Evolutionary conservation across 441 rosid species (phyloP).

Genomic region (Eruca vesicaria): DNA sequence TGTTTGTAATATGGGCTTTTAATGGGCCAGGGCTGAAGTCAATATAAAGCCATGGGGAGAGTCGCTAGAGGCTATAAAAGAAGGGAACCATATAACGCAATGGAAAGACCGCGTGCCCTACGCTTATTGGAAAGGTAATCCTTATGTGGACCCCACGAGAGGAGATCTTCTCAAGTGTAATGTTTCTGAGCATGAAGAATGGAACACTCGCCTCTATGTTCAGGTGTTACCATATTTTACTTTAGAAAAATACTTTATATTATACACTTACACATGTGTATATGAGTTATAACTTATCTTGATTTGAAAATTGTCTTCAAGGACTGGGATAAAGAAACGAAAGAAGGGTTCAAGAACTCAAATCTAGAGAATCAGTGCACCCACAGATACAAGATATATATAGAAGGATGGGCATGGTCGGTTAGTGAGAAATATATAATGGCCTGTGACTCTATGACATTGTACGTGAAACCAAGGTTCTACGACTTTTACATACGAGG

Average conservation of each 20-base stretch:
- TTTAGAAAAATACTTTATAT: neutral
- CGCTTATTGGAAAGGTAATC: slow-evolving; percentile 66
- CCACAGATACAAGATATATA: slow-evolving; percentile 61
- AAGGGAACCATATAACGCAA: slow-evolving; percentile 38
- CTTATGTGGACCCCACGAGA: slow-evolving; percentile 35
- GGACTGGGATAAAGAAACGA: slow-evolving; percentile 44
- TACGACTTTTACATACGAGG: slow-evolving; percentile 65
- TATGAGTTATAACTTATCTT: neutral
- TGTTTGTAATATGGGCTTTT: neutral
- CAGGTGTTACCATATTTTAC: slow-evolving; percentile 22
- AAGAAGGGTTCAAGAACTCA: slow-evolving; percentile 41
- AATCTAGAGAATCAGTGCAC: slow-evolving; percentile 51
- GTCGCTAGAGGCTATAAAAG: slow-evolving; percentile 38
- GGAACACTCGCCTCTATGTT: slow-evolving; percentile 42
- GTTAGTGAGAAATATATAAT: slow-evolving; percentile 78
- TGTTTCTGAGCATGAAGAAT: slow-evolving; percentile 35
- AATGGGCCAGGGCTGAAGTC: slow-evolving; percentile 46
- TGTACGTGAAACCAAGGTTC: slow-evolving; percentile 53
- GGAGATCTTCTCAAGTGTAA: slow-evolving; percentile 55
- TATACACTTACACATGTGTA: neutral
- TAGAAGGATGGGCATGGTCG: slow-evolving; percentile 71
- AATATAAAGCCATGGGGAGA: slow-evolving; percentile 50
- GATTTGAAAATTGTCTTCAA: neutral
- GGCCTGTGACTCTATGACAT: slow-evolving; percentile 64
- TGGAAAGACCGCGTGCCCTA: slow-evolving; percentile 56